Conservation (phyloP, 257 asterid species). For the Nicotiana otophora region DNA sequence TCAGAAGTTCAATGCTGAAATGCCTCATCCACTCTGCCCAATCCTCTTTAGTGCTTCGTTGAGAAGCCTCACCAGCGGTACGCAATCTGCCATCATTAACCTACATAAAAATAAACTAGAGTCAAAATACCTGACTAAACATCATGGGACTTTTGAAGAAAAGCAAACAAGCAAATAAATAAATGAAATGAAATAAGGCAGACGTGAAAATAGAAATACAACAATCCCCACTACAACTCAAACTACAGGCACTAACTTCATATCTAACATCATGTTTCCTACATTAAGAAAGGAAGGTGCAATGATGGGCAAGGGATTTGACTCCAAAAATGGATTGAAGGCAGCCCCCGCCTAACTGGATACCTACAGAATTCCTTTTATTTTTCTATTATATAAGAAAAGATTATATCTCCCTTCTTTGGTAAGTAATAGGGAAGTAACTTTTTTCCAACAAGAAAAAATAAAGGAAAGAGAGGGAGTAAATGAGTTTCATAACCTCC, state of each 20-base stretch:
- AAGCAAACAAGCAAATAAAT: background rate
- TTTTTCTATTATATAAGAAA: background rate
- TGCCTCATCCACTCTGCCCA: constrained; percentile 99
- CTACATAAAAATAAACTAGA: constrained; percentile 28
- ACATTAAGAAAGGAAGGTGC: background rate
- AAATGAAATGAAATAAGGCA: background rate
- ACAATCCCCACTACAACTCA: background rate
- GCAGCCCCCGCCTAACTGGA: background rate
- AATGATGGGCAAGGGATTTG: background rate
- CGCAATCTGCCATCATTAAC: constrained; percentile 84
- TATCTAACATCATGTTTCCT: background rate
- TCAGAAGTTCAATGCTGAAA: constrained; percentile 92
- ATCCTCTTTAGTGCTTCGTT: constrained; percentile 95
- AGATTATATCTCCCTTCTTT: background rate
- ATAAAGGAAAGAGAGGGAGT: background rate
- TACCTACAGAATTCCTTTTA: background rate
- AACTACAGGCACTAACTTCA: background rate
- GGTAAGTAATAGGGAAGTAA: background rate
- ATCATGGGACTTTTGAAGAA: background rate
- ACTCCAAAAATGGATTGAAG: background rate
- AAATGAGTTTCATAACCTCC: background rate
- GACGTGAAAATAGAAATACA: background rate
- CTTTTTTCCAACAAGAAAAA: background rate
- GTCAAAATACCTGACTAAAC: background rate
- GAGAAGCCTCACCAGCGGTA: constrained; percentile 98